Conservation (phyloP, 192 early-diverging fungal species). For the Coemansia pectinata region DNA sequence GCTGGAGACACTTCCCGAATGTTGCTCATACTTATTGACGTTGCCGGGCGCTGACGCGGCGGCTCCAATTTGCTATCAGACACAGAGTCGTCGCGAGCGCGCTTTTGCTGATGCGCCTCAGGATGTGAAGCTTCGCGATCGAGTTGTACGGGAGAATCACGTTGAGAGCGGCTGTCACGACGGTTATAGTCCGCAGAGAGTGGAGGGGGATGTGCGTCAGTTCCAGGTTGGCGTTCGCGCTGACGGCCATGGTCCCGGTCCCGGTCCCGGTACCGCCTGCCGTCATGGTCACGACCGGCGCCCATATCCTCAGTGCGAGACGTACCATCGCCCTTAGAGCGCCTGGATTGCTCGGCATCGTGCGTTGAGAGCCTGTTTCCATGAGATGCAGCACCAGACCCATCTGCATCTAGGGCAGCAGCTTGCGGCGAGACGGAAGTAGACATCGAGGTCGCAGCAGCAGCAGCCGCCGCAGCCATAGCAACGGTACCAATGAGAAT, state of each 20-base stretch:
- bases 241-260: slow-evolving; percentile 13
- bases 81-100: slow-evolving; percentile 17
- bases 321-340: neutral
- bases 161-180: slow-evolving; percentile 34
- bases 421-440: neutral
- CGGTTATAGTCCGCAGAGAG: slow-evolving; percentile 5
- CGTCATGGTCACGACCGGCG: slow-evolving; percentile 6
- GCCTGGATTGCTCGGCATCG: slow-evolving; percentile 3
- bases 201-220: slow-evolving; percentile 1
- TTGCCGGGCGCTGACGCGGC: slow-evolving; percentile 16
- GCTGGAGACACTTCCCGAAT: neutral
- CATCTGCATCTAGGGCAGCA: neutral
- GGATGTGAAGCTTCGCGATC: slow-evolving; percentile 8
- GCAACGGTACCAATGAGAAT: slow-evolving; percentile 14
- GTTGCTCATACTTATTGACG: slow-evolving; percentile 6
- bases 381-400: neutral
- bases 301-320: neutral
- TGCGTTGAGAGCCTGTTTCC: neutral
- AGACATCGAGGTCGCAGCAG: slow-evolving; percentile 9
- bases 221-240: slow-evolving; percentile 15
- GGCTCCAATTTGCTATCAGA: slow-evolving; percentile 17
- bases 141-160: slow-evolving; percentile 23
- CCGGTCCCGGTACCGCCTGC: slow-evolving; percentile 9
- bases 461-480: slow-evolving; percentile 13
- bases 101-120: slow-evolving; percentile 16